Conservation (phyloP, 1,284 basidiomycete genomes). For the Moesziomyces antarcticus region DNA sequence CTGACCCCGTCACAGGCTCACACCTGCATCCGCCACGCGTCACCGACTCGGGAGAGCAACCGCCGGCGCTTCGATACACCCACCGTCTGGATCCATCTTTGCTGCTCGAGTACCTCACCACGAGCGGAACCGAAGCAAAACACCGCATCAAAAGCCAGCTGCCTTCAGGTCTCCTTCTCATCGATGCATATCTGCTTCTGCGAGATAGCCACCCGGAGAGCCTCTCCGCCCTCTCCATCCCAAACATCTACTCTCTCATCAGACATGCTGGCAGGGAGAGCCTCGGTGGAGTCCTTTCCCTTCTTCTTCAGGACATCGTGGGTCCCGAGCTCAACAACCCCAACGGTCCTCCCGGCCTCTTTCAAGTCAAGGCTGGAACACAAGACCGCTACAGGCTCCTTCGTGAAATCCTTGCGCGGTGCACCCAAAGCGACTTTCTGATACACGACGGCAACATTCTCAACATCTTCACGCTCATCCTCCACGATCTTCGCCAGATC, state of each 20-base stretch:
- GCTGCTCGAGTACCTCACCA: slow-evolving; percentile 23
- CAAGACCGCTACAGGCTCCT: slow-evolving; percentile 36
- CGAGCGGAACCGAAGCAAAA: slow-evolving; percentile 7
- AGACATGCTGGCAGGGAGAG: slow-evolving; percentile 7
- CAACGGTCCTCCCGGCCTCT: slow-evolving; percentile 21
- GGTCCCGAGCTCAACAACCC: slow-evolving; percentile 15
- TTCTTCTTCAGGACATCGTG: slow-evolving; percentile 35
- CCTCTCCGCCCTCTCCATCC: slow-evolving; percentile 18
- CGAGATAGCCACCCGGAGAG: slow-evolving; percentile 25
- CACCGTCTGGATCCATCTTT: slow-evolving; percentile 6
- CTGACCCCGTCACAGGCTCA: background rate
- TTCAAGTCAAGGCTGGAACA: slow-evolving; percentile 31
- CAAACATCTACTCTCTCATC: slow-evolving; percentile 27
- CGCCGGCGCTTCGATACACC: background rate
- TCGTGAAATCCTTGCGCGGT: slow-evolving; percentile 20
- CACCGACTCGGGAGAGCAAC: background rate
- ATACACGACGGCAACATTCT: slow-evolving; percentile 26
- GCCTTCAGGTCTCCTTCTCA: slow-evolving; percentile 10
- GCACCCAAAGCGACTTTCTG: slow-evolving; percentile 18
- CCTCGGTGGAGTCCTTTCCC: slow-evolving; percentile 24
- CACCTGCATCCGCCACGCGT: slow-evolving; percentile 6
- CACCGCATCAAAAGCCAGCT: slow-evolving; percentile 14
- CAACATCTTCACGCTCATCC: slow-evolving; percentile 35
- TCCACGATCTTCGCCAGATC: slow-evolving; percentile 27
- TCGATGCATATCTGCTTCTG: slow-evolving; percentile 38